phyloP scores from a whole-genome alignment of 768 basidiomycete genomes.

The Trametes villosa region DNA sequence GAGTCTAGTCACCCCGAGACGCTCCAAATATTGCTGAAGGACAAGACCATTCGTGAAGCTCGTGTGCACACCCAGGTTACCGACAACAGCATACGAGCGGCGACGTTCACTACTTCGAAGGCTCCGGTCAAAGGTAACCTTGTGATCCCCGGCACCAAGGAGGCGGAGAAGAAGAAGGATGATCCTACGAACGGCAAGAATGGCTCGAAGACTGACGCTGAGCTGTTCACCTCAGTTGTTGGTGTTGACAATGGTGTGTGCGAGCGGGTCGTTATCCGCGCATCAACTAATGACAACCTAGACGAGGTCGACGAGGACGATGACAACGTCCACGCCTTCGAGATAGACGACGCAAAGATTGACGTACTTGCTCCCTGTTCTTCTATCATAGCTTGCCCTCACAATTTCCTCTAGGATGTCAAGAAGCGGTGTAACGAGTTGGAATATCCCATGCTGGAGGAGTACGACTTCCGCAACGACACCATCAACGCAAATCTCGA shows the following conservation, averaged over 20 bases:
- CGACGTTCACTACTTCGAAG: conserved; percentile 79
- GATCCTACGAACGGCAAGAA: conserved; percentile 45
- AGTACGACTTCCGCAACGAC: conserved; percentile 99
- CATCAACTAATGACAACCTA: conserved; percentile 37
- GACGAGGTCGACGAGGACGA: conserved; percentile 98
- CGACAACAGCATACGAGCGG: conserved; percentile 77
- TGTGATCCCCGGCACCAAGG: conserved; percentile 85
- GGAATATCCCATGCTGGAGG: conserved; percentile 97
- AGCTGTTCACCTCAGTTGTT: conserved; percentile 92
- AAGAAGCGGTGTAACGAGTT: conserved; percentile 96
- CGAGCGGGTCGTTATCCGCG: background rate
- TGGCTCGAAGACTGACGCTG: conserved; percentile 57
- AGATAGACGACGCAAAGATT: conserved; percentile 92
- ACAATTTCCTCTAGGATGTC: conserved; percentile 66
- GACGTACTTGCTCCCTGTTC: conserved; percentile 57
- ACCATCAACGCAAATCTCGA: conserved; percentile 95
- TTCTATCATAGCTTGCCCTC: background rate
- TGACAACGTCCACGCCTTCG: conserved; percentile 95
- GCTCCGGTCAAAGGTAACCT: conserved; percentile 83
- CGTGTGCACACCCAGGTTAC: conserved; percentile 69
- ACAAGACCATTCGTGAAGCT: conserved; percentile 82
- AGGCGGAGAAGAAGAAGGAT: conserved; percentile 72
- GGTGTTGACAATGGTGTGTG: conserved; percentile 88
- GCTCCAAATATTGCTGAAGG: conserved; percentile 84
- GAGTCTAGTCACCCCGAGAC: conserved; percentile 96